Evolutionary conservation across 768 basidiomycete genomes (phyloP), one percentile per base, ranked within the genome.

Genomic region (Lentinus tigrinus): DNA sequence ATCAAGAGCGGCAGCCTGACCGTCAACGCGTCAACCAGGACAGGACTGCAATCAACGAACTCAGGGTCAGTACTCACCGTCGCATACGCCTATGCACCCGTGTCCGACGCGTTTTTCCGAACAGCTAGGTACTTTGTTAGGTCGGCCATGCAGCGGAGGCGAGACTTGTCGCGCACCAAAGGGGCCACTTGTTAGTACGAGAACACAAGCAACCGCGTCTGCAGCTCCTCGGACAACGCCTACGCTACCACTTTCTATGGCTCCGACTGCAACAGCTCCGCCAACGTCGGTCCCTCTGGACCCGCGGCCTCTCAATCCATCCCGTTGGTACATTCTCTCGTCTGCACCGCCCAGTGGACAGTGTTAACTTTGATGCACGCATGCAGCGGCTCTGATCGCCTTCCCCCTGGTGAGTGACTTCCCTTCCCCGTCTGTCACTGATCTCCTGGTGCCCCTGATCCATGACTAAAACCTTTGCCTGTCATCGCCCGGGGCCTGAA

Each of bases 71-170:
- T 80, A n/a, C 39, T 54, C 54, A 31, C 28, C 49, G 49, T 48
- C 38, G 42, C 57, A 49, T n/a, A n/a, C n/a, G n/a, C n/a, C n/a
- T n/a, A n/a, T n/a, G n/a, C n/a, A 19, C 13, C 43, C 16, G 13
- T 31, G 10, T 23, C 39, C 40, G 52, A 54, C 52, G 27, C 54
- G 51, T 54, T 63, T 52, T 6, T 24, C 27, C 17, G 43, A 16
- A 27, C 43, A 91, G 89, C 79, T 89, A 65, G 90, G 90, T 64
- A 76, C 89, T 31, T 91, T 89, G 89, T 89, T n/a, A 57, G 52
- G 70, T 63, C 27, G 21, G n/a, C 16, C 14, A 21, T 26, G 27
- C 4, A 16, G 8, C 28, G 21, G 23, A n/a, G n/a, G n/a, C n/a
- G n/a, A 31, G 6, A 11, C 31, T 31, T 39, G 14, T 11, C 6